Conservation (phyloP, 257 asterid genomes). For the Solanum appendiculatum region DNA sequence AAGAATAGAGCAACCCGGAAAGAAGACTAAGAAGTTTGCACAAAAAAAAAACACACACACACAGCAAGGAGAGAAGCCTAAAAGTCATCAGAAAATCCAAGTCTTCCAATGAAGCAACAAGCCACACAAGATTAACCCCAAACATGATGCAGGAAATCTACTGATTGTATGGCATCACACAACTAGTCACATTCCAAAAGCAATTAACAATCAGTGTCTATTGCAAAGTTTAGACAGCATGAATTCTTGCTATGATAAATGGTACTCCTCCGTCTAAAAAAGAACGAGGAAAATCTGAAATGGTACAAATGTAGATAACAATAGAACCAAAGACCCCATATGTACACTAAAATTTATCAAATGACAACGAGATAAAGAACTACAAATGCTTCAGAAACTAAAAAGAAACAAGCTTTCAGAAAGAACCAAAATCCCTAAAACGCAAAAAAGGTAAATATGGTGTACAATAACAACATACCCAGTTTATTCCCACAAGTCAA, state of each 20-base stretch:
- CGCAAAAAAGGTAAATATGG: neutral
- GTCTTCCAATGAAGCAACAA: neutral
- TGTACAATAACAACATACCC: no score
- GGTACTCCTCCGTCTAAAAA: neutral
- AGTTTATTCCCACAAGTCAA: no score
- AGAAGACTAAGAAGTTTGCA: neutral
- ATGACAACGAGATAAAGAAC: neutral
- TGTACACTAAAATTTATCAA: neutral
- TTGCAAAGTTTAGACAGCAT: neutral
- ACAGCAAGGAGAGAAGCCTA: neutral
- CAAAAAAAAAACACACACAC: neutral
- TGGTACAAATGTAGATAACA: neutral
- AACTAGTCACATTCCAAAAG: neutral
- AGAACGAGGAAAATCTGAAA: neutral
- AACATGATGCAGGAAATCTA: neutral
- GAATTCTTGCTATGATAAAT: neutral
- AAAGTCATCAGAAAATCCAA: neutral
- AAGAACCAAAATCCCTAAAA: neutral
- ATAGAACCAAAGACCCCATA: neutral
- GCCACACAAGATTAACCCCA: neutral
- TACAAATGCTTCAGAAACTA: neutral
- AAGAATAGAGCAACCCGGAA: neutral
- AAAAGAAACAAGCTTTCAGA: neutral
- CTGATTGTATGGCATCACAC: neutral
- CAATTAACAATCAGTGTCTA: neutral